Evolutionary conservation across 1,139 yeast species (phyloP).

Genomic region (Blastobotrys indianensis): DNA sequence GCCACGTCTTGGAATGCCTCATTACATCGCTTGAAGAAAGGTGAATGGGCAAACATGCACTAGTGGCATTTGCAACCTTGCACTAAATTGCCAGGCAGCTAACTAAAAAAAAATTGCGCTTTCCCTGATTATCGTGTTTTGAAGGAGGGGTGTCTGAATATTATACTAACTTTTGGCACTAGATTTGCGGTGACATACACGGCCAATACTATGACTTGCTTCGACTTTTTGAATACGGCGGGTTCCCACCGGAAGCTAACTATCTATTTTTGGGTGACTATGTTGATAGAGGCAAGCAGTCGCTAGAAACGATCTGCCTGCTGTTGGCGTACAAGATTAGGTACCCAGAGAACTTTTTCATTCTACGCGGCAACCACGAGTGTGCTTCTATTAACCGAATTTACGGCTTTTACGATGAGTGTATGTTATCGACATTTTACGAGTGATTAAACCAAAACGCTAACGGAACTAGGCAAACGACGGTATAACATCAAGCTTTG

Average conservation of each 20-base stretch:
- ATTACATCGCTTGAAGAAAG: too few relatives aligned
- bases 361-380: conserved; percentile 39
- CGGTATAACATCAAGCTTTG: conserved; percentile 94
- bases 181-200: conserved; percentile 88
- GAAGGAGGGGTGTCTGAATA: too few relatives aligned
- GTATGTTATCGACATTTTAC: conserved; percentile 36
- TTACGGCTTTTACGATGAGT: conserved; percentile 96
- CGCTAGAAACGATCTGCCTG: conserved; percentile 88
- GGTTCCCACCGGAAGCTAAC: conserved; percentile 83
- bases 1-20: background rate
- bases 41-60: too few relatives aligned
- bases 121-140: background rate
- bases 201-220: conserved; percentile 95
- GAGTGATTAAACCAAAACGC: background rate
- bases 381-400: conserved; percentile 96
- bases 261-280: conserved; percentile 77
- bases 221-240: conserved; percentile 94
- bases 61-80: too few relatives aligned
- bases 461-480: conserved; percentile 45
- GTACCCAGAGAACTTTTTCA: conserved; percentile 95
- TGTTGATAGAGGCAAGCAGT: conserved; percentile 97
- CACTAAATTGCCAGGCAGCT: background rate
- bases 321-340: conserved; percentile 92
- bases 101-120: background rate
- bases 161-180: conserved; percentile 5